phyloP scores from a whole-genome alignment of 2,329 filamentous ascomycete species.

The Endoconidiophora laricicola region DNA sequence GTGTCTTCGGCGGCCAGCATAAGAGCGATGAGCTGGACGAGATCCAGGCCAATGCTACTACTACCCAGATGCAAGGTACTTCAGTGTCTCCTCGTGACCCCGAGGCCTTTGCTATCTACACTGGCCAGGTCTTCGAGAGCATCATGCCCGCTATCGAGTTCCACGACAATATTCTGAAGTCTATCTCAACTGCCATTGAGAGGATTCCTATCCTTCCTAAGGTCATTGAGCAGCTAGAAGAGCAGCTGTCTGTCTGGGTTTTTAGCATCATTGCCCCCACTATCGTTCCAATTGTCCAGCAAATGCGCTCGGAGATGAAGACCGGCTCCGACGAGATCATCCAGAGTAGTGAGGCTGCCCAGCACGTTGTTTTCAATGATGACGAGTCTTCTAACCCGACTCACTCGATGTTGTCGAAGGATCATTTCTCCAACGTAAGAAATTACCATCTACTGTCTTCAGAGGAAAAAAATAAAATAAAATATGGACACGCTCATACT shows the following conservation, averaged over 20 bases:
- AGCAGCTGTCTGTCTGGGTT: conserved; percentile 76
- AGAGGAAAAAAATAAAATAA: neutral
- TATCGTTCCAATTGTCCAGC: conserved; percentile 66
- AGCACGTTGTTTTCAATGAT: conserved; percentile 73
- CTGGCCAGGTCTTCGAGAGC: conserved; percentile 56
- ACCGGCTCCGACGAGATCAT: conserved; percentile 81
- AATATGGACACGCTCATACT: conserved; percentile 8
- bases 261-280: conserved; percentile 86
- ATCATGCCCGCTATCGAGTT: conserved; percentile 83
- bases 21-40: conserved; percentile 62
- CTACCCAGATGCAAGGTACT: conserved; percentile 59
- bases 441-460: no score
- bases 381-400: conserved; percentile 66
- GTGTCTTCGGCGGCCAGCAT: conserved; percentile 60
- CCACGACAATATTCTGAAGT: conserved; percentile 75
- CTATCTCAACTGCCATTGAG: conserved; percentile 61
- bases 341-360: conserved; percentile 64
- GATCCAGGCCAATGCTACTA: conserved; percentile 58
- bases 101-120: conserved; percentile 67
- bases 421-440: conserved; percentile 73
- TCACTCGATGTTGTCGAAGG: conserved; percentile 90
- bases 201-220: conserved; percentile 74
- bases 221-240: conserved; percentile 70
- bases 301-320: conserved; percentile 74
- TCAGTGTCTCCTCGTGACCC: conserved; percentile 61